phyloP scores from a whole-genome alignment of 2,329 filamentous ascomycete species.

The Colletotrichum tropicicola region DNA sequence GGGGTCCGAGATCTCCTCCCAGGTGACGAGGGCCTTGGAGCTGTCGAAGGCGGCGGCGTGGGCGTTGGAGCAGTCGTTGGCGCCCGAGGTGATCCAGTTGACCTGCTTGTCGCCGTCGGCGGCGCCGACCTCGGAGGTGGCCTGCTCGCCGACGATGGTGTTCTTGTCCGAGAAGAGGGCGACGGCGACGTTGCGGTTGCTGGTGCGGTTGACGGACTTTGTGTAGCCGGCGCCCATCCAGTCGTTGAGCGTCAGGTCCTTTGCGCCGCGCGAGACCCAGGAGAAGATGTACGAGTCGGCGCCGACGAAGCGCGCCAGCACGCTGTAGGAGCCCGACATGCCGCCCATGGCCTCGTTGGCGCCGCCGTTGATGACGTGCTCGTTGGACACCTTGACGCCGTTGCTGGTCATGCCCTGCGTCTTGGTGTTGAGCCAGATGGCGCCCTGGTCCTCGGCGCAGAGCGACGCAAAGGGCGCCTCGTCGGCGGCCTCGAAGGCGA shows the following conservation, averaged over 20 bases:
- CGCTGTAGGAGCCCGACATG: constrained; percentile 70
- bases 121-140: constrained; percentile 61
- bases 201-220: constrained; percentile 58
- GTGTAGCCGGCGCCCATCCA: constrained; percentile 69
- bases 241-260: constrained; percentile 60
- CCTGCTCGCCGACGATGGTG: constrained; percentile 61
- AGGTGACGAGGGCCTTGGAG: constrained; percentile 62
- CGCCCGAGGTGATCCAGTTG: constrained; percentile 64
- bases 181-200: constrained; percentile 68
- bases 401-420: constrained; percentile 61
- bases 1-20: constrained; percentile 68
- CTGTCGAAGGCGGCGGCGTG: constrained; percentile 65
- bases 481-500: constrained; percentile 69
- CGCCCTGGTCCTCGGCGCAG: constrained; percentile 70
- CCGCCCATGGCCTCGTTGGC: constrained; percentile 68
- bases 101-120: constrained; percentile 65
- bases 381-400: constrained; percentile 69
- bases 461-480: constrained; percentile 65
- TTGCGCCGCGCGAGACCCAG: constrained; percentile 69
- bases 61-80: constrained; percentile 65
- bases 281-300: constrained; percentile 66
- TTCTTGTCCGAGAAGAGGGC: constrained; percentile 66
- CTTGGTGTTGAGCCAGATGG: constrained; percentile 71
- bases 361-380: constrained; percentile 68
- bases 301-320: constrained; percentile 61